Evolutionary conservation across 1,284 basidiomycete genomes (phyloP).

Genomic region (Apiotrichum akiyoshidainum): DNA sequence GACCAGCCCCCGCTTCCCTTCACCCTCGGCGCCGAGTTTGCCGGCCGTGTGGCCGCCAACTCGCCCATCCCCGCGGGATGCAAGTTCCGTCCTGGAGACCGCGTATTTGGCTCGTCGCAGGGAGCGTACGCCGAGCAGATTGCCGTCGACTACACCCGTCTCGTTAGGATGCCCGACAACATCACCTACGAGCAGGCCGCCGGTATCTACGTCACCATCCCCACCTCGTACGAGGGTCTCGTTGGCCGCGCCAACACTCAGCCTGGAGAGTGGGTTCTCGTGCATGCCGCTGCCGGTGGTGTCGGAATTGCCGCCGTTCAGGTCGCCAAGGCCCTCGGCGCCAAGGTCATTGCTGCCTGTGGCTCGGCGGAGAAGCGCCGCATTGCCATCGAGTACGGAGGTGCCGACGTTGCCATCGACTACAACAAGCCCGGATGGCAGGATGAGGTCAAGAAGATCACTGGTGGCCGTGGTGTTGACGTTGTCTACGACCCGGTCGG

Average conservation of each 20-base stretch:
- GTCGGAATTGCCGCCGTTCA: slow-evolving; percentile 90
- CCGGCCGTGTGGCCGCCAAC: slow-evolving; percentile 68
- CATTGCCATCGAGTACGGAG: slow-evolving; percentile 48
- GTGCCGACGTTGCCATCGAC: slow-evolving; percentile 50
- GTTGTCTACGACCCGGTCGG: slow-evolving; percentile 87
- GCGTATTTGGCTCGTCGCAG: slow-evolving; percentile 82
- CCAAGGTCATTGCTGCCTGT: slow-evolving; percentile 54
- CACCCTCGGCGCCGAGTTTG: slow-evolving; percentile 77
- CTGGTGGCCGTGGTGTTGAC: slow-evolving; percentile 75
- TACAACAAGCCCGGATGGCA: slow-evolving; percentile 52
- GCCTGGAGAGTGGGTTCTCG: slow-evolving; percentile 79
- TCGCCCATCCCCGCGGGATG: slow-evolving; percentile 82
- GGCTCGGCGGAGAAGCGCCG: slow-evolving; percentile 50
- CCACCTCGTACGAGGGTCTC: slow-evolving; percentile 67
- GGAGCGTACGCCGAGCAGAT: slow-evolving; percentile 73
- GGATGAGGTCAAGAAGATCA: slow-evolving; percentile 60
- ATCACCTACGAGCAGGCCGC: slow-evolving; percentile 66
- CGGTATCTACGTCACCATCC: slow-evolving; percentile 25
- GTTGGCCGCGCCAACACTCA: slow-evolving; percentile 77
- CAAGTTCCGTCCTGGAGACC: slow-evolving; percentile 74
- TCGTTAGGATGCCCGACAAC: slow-evolving; percentile 62
- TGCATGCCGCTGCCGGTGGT: slow-evolving; percentile 79
- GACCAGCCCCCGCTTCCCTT: slow-evolving; percentile 77
- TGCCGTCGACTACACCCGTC: slow-evolving; percentile 55
- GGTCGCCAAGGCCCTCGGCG: slow-evolving; percentile 66